A percentile compares a stretch with the other conserved stretches of the same genome.
These are phyloP conservation scores for Penicillium sp. DNA, from an alignment of 2,329 filamentous ascomycete genomes.

Conservation along the genomic window DNA sequence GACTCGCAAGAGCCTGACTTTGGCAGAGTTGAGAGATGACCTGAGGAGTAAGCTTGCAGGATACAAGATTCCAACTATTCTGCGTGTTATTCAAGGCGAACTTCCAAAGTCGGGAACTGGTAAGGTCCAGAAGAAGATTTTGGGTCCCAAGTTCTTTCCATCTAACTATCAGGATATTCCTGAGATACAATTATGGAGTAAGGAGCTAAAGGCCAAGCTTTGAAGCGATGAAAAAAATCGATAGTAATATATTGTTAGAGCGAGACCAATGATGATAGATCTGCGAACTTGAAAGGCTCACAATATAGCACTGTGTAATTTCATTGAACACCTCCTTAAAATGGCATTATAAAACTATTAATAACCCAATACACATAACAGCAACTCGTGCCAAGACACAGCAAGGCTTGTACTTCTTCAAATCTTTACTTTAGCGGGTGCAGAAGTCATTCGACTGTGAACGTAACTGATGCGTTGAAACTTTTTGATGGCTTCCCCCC, in stretches of 20 bases:
- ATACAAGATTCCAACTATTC: conserved; percentile 91
- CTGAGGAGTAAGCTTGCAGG: conserved; percentile 62
- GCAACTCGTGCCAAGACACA: too few species aligned
- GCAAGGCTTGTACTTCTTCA: too few species aligned
- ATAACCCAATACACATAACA: too few species aligned
- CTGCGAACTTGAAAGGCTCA: too few species aligned
- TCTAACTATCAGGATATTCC: conserved; percentile 27
- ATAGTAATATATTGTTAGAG: background rate
- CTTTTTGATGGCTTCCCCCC: conserved; percentile 57
- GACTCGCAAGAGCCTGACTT: conserved; percentile 29
- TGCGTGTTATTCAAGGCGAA: conserved; percentile 71
- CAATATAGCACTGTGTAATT: too few species aligned
- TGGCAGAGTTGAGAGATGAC: conserved; percentile 37
- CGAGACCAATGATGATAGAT: too few species aligned
- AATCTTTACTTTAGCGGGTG: conserved; percentile 26
- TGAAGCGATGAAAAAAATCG: conserved; percentile 1
- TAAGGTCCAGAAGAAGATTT: conserved; percentile 60
- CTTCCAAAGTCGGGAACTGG: conserved; percentile 72
- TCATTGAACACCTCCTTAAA: too few species aligned
- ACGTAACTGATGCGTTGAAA: conserved; percentile 60
- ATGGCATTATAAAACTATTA: too few species aligned
- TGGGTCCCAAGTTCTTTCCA: conserved; percentile 41
- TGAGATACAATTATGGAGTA: conserved; percentile 36
- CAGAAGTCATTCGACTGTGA: conserved; percentile 44
- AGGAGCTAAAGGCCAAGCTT: conserved; percentile 18